Percentiles rank a stretch among this genome's conserved stretches.
Evolutionary conservation across 192 early-diverging fungal genomes (phyloP).

Genomic region (Coemansia reversa): DNA sequence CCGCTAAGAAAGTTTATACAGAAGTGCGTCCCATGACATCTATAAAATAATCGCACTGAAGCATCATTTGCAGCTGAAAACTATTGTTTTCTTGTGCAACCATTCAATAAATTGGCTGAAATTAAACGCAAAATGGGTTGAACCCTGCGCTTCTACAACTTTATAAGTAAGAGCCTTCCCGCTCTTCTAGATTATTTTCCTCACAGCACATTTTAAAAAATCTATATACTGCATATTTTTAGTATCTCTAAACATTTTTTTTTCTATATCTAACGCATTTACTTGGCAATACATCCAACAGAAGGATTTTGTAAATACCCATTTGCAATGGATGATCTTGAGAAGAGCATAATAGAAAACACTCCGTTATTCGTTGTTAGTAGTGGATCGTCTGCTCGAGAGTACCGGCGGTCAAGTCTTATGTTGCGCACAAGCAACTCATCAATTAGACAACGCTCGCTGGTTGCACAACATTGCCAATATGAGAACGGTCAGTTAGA

Average conservation of each 20-base stretch:
- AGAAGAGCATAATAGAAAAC: slow-evolving; percentile 10
- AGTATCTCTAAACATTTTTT: background rate
- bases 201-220: slow-evolving; percentile 5
- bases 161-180: background rate
- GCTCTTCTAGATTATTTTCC: slow-evolving; percentile 5
- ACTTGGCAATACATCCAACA: background rate
- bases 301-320: background rate
- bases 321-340: background rate
- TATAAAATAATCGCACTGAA: background rate
- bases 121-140: background rate
- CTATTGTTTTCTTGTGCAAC: background rate
- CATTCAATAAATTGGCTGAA: background rate
- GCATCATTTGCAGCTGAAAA: background rate
- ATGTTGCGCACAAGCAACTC: slow-evolving; percentile 45
- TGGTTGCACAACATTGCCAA: background rate
- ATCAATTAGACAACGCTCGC: slow-evolving; percentile 13
- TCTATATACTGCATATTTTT: background rate
- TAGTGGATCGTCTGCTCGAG: slow-evolving; percentile 39
- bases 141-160: background rate
- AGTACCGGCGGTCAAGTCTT: slow-evolving; percentile 48
- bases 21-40: too few species aligned
- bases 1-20: too few species aligned
- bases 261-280: background rate
- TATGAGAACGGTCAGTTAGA: background rate
- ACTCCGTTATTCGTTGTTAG: slow-evolving; percentile 45